Evolutionary conservation across 2,329 filamentous ascomycete species (phyloP), one percentile per base, ranked within the genome.

Genomic region (Dendrostoma leiphaemia): DNA sequence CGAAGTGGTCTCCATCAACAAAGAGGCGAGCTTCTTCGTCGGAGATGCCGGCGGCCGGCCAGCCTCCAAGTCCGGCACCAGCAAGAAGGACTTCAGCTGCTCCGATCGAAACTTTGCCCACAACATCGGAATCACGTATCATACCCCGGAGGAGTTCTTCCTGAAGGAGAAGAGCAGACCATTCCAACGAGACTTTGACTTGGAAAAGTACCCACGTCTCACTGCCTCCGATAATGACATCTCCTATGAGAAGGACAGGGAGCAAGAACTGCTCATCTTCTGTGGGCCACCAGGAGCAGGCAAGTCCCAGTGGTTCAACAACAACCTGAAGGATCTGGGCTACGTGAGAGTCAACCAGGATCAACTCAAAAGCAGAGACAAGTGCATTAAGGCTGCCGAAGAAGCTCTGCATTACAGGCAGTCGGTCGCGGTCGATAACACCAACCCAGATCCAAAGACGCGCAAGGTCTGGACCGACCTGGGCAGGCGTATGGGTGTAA

Each of bases 331-430:
- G 66, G 88, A 89, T 23, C 72, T 94, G 26, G 89, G 86, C 3
- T 97, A 96, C 67, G 82, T 84, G 66, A 83, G 94, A 45, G 83
- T 97, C 28, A 99, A 97, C 63, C 94, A 97, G 73, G 94, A 97
- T 69, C 82, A 80, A 2, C 77, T 97, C 44, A 96, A 96, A 70
- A 78, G 70, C 59, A 75, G 80, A 57, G 80, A 85, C 45, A 87
- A 83, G 62, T 88, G 85, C 68, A 71, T 97, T 57, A 89, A 90
- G 69, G 82, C 81, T 23, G 91, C 92, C 13, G 78, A 75, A 47
- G 81, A 88, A 43, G 71, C 82, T 44, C 74, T 97, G 38, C 70
- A 78, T 37, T 77, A 82, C 23, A 85, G 86, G 2, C 77, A 77
- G 21, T 89, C 89, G 2, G 84, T 96, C 4, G 90, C 80, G 24